Evolutionary conservation across 305 asterid species (phyloP), one percentile per base, ranked within the genome.

Genomic region (Fraxinus ornus): DNA sequence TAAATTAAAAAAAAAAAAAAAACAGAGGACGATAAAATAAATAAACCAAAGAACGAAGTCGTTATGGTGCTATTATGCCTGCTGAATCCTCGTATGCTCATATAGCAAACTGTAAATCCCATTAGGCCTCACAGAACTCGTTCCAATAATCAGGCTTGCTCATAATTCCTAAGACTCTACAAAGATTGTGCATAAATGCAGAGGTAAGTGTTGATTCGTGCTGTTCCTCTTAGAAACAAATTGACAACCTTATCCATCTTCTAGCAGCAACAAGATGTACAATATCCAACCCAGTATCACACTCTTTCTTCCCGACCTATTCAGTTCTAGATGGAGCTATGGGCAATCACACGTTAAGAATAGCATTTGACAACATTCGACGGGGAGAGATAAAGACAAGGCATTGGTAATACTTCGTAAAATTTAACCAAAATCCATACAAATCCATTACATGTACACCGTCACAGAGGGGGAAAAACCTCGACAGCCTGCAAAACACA

Each of bases 401-500:
- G n/a, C 21, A 10, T 8, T 10, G 15, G 2, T 68, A 28, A 28
- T 26, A 9, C 36, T 28, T 10, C 35, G 4, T 66, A 66, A 24
- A 66, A 24, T 12, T 3, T 12, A 68, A 68, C 21, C 75, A 24
- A 68, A 68, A 62, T 75, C 55, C 79, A 24, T 73, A 85, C 52
- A 73, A 21, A 22, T 52, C 66, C 32, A 26, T 24, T 12, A 68
- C 36, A 68, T 28, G 28, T 68, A 68, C 68, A 44, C 32, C 22
- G 21, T 76, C 66, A 32, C 17, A 37, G 7, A 10, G 35, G 21
- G 12, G 66, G 9, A 5, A 41, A 9, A 68, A 68, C 37, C 75
- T 68, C 39, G 39, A 28, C 62, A 52, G 21, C 19, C 62, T 76
- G 32, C 64, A 4, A 28, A 41, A 36, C 66, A 76, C 66, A 13